Conservation (phyloP, 2,329 filamentous ascomycete genomes). For the Cylindrodendrum hubeiense region DNA sequence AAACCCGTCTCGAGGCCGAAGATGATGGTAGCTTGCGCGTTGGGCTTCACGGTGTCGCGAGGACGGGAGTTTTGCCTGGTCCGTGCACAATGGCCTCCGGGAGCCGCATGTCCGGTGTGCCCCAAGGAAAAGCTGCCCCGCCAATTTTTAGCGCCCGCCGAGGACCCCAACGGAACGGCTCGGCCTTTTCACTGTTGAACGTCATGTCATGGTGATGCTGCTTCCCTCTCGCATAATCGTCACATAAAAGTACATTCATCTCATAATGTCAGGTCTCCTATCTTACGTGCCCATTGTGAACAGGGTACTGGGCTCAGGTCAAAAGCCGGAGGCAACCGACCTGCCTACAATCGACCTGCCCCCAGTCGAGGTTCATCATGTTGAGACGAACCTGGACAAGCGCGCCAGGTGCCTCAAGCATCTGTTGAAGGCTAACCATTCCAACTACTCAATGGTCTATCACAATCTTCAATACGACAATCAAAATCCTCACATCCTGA, state of each 20-base stretch:
- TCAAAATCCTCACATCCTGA: slow-evolving; percentile 84
- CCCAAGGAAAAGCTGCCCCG: slow-evolving; percentile 43
- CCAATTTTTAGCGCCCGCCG: slow-evolving; percentile 42
- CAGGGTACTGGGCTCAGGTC: slow-evolving; percentile 40
- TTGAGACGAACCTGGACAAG: slow-evolving; percentile 85
- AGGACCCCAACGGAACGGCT: slow-evolving; percentile 41
- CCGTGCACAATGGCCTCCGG: slow-evolving; percentile 28
- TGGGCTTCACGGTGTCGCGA: background rate
- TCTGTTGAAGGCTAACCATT: slow-evolving; percentile 90
- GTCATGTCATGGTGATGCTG: slow-evolving; percentile 42
- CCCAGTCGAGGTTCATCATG: slow-evolving; percentile 78
- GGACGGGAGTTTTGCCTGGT: slow-evolving; percentile 27
- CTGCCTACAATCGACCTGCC: slow-evolving; percentile 72
- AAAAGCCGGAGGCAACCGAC: slow-evolving; percentile 56
- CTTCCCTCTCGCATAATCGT: slow-evolving; percentile 31
- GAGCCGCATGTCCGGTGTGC: slow-evolving; percentile 2
- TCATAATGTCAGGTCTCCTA: slow-evolving; percentile 50
- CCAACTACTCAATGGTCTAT: slow-evolving; percentile 87
- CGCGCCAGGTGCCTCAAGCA: slow-evolving; percentile 88
- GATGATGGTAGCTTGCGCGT: background rate
- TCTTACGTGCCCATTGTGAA: slow-evolving; percentile 49
- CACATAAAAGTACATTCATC: slow-evolving; percentile 13
- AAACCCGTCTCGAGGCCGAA: background rate
- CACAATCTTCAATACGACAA: slow-evolving; percentile 83
- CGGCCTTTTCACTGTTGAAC: slow-evolving; percentile 33